Percentiles rank a stretch among this genome's conserved stretches.
Evolutionary conservation across 371 early-diverging fungal genomes (phyloP).

Genomic region (Umbelopsis sp.): DNA sequence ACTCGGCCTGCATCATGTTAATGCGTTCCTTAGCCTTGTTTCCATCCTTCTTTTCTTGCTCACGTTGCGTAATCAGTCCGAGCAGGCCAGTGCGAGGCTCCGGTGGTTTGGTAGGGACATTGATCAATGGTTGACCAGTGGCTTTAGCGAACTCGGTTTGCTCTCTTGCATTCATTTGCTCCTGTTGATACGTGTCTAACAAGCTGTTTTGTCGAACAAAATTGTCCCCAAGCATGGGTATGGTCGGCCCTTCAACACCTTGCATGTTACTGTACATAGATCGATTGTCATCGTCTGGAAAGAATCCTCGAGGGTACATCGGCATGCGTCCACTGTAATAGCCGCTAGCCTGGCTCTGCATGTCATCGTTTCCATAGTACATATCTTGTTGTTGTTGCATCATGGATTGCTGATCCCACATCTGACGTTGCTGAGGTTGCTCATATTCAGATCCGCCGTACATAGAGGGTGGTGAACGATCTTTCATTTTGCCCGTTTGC

Average conservation of each 20-base stretch:
- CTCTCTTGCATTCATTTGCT: constrained; percentile 44
- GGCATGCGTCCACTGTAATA: constrained; percentile 4
- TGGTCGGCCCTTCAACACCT: not conserved
- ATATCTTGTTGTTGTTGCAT: not conserved
- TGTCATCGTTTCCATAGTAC: constrained; percentile 5
- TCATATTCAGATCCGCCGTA: constrained; percentile 7
- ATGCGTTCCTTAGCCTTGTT: constrained; percentile 27
- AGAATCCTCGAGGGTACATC: constrained; percentile 8
- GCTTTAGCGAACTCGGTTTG: constrained; percentile 51
- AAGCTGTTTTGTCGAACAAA: constrained; percentile 5
- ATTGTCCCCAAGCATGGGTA: constrained; percentile 11
- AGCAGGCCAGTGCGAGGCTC: constrained; percentile 49
- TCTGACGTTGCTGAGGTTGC: constrained; percentile 4
- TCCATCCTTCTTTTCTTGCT: constrained; percentile 39
- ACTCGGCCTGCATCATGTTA: constrained; percentile 28
- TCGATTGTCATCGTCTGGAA: constrained; percentile 13
- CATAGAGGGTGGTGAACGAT: not conserved
- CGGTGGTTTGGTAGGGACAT: constrained; percentile 40
- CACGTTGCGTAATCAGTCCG: constrained; percentile 52
- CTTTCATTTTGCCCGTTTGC: not conserved
- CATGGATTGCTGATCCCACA: constrained; percentile 12
- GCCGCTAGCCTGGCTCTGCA: not conserved
- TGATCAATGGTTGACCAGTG: constrained; percentile 49
- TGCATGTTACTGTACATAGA: constrained; percentile 16
- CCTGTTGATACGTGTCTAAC: constrained; percentile 5